These are phyloP conservation scores for Ceratocystis variospora DNA, from an alignment of 2,329 filamentous ascomycete genomes.

Conservation along the genomic window DNA sequence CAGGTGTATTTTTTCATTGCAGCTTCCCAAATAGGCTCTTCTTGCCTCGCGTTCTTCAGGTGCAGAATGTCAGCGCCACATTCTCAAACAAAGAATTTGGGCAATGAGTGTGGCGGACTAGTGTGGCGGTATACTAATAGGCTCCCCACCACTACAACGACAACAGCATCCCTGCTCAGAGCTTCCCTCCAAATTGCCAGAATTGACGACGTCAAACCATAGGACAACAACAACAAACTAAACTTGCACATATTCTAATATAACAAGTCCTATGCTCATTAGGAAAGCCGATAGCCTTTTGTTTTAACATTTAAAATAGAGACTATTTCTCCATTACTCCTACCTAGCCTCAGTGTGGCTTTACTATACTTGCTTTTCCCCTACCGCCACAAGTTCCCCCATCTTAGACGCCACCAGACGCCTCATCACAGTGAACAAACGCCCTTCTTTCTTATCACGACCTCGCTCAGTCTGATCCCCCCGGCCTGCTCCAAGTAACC, in stretches of 20 bases:
- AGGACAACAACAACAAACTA: background rate
- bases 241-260: background rate
- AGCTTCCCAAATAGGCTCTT: constrained; percentile 1
- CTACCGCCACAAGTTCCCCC: background rate
- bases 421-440: background rate
- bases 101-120: background rate
- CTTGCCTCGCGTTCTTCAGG: constrained; percentile 11
- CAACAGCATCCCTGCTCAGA: background rate
- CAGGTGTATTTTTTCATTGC: background rate
- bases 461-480: background rate
- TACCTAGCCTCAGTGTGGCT: background rate
- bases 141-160: background rate
- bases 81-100: background rate
- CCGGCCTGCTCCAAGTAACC: background rate
- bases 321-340: background rate
- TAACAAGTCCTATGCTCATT: background rate
- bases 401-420: background rate
- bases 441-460: too few relatives aligned
- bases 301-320: background rate
- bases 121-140: background rate
- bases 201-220: constrained; percentile 4
- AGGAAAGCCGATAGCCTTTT: background rate
- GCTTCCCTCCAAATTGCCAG: background rate
- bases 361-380: background rate
- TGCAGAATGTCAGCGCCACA: constrained; percentile 10